A percentile compares a stretch with the other conserved stretches of the same genome.
phyloP scores from a whole-genome alignment of 257 asterid genomes.

The Capsicum baccatum region DNA sequence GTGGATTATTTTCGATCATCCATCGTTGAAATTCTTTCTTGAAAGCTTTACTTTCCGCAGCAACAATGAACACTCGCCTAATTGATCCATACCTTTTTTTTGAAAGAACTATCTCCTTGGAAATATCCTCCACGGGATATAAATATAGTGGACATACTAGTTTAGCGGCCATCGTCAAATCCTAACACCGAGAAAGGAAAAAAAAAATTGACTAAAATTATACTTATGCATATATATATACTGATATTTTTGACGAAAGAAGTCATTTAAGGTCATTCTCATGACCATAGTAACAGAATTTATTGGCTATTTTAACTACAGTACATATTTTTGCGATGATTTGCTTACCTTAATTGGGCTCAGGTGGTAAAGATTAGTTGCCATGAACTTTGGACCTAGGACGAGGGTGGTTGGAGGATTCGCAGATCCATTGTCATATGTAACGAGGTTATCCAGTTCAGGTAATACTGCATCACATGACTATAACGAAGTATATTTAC shows the following conservation, averaged over 20 bases:
- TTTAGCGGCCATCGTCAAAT: conserved; percentile 38
- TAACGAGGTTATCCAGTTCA: conserved; percentile 22
- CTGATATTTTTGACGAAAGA: not conserved
- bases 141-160: conserved; percentile 32
- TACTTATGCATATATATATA: no score
- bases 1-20: conserved; percentile 46
- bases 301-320: not conserved
- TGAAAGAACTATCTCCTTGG: conserved; percentile 29
- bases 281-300: not conserved
- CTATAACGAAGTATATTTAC: not conserved
- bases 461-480: not conserved
- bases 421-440: conserved; percentile 34
- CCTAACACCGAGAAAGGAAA: conserved; percentile 29
- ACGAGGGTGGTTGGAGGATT: conserved; percentile 37
- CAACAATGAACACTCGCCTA: conserved; percentile 36
- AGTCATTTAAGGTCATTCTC: not conserved
- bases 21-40: conserved; percentile 30
- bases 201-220: not conserved
- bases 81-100: conserved; percentile 32
- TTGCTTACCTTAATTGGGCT: conserved; percentile 41
- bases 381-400: conserved; percentile 38
- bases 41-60: conserved; percentile 29
- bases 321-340: not conserved
- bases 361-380: conserved; percentile 31
- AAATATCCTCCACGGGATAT: conserved; percentile 22